Conservation (phyloP, 805 yeast genomes). For the Cyberlindnera meyerae region DNA sequence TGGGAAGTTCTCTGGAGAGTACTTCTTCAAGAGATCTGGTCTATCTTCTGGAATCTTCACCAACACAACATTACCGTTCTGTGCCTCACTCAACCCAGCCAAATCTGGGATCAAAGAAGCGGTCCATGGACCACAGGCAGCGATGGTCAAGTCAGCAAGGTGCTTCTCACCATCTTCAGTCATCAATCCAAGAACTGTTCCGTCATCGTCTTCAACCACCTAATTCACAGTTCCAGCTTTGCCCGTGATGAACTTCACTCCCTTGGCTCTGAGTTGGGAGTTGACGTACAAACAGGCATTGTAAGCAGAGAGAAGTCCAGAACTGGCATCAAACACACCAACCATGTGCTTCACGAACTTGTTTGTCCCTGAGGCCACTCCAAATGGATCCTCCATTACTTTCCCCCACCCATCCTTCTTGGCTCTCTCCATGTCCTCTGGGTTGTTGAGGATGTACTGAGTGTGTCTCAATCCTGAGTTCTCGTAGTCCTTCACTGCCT, state of each 20-base stretch:
- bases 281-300: slow-evolving; percentile 30
- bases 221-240: slow-evolving; percentile 28
- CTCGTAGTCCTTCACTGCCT: slow-evolving; percentile 9
- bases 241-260: slow-evolving; percentile 33
- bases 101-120: slow-evolving; percentile 21
- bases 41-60: slow-evolving; percentile 34
- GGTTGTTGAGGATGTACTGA: slow-evolving; percentile 26
- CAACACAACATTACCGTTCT: slow-evolving; percentile 33
- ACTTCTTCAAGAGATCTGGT: slow-evolving; percentile 30
- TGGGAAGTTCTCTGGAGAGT: slow-evolving; percentile 31
- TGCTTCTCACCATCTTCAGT: slow-evolving; percentile 27
- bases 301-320: slow-evolving; percentile 33
- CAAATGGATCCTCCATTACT: slow-evolving; percentile 21
- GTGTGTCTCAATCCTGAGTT: slow-evolving; percentile 11
- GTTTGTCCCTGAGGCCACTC: slow-evolving; percentile 12
- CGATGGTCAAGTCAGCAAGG: slow-evolving; percentile 15
- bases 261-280: slow-evolving; percentile 24
- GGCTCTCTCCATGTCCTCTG: slow-evolving; percentile 30
- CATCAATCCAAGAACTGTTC: slow-evolving; percentile 17
- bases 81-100: slow-evolving; percentile 33
- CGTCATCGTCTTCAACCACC: slow-evolving; percentile 15
- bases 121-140: slow-evolving; percentile 25
- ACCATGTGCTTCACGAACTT: slow-evolving; percentile 19
- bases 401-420: slow-evolving; percentile 26
- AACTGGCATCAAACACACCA: slow-evolving; percentile 26